Base-by-base conservation (phyloP, 768 basidiomycete species). In the Tylopilus vinaceipallidus region DNA sequence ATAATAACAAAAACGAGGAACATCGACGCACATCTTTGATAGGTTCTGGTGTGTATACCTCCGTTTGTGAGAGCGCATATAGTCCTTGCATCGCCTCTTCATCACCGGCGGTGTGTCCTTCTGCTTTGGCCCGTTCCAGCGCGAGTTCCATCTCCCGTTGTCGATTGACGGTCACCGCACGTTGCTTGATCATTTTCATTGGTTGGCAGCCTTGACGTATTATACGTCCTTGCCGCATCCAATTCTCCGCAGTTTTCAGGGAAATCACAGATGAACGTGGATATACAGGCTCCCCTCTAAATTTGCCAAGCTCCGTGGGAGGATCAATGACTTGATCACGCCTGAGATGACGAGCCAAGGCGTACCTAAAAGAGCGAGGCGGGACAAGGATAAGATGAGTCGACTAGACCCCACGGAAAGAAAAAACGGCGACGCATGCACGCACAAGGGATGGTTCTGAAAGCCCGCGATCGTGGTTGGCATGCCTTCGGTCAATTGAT, bases 211-310 rank as follows among this genome's bases (percentile, higher is more conserved):
- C 87, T 42, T 79, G 74, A 55, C 78, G 79, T 54, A 98, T 74
- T 47, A 71, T 71, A 39, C 92, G 78, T 1, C 97, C 97, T 47
- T 82, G 76, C 8, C 95, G 82, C 84, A 95, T 86, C 93, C 94
- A 99, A 59, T 88, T 95, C 68, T 98, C 97, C 26, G 88, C 81
- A 10, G 91, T 88, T 71, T 95, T 95, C 41, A 98, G 80, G 6
- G 81, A 70, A n/a, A 95, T 73, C 13, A 99, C 89, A 35, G 85
- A 79, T 2, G 84, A 80, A 36, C 95, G 84, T 33, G 91, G 80
- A 67, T 91, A 98, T 20, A 99, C 95, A 11, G 91, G 73, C 67
- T 97, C 92, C 46, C 94, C 95, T 47, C 88, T 83, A 74, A 98
- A 98, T 58, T 88, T 86, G 38, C 95, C 95, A 45, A 95, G 73